Evolutionary conservation across 164 flowering plant genomes (phyloP), one percentile per base, ranked within the genome.

Genomic region (Annona cherimola): DNA sequence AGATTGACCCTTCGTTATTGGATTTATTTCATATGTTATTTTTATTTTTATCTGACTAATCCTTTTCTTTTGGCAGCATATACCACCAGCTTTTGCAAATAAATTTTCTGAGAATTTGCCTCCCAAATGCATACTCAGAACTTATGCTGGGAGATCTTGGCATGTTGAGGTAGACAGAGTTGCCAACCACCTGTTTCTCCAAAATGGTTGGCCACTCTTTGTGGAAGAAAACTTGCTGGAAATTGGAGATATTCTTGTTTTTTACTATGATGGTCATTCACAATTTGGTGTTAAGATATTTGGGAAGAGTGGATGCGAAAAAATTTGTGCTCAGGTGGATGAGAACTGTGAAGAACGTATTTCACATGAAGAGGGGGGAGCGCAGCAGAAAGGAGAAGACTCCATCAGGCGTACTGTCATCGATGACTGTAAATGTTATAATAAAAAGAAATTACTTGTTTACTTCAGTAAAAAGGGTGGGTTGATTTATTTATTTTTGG

Each of bases 81-180:
- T 84, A 57, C 85, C 85, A 39, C 78, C 75, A 54, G 79, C 71
- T 14, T 81, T 79, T 68, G 18, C 68, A 46, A 46, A 67, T 16
- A 35, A 39, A 11, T 20, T 77, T 26, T 57, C 62, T 7, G 71
- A 65, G 67, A 42, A 43, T 16, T 7, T 70, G n/a, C 79, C 78
- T 20, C 45, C 64, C n/a, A 61, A 72, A 43, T 43, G 18, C 73
- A 71, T 63, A 45, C 75, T 81, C 19, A 79, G 68, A 71, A 64
- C 12, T 71, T 19, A 42, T 62, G 9, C 35, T 55, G 74, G 73
- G 75, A 74, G 74, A 44, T 11, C 62, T 61, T 77, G 82, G 82
- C 61, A 50, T 35, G 77, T 81, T 46, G 65, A 75, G 45, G 66
- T 79, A 46, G 44, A 16, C 57, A 40, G 20, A 57, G 45, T 46